Conservation (phyloP, 805 yeast species). For the Candida railenensis region DNA sequence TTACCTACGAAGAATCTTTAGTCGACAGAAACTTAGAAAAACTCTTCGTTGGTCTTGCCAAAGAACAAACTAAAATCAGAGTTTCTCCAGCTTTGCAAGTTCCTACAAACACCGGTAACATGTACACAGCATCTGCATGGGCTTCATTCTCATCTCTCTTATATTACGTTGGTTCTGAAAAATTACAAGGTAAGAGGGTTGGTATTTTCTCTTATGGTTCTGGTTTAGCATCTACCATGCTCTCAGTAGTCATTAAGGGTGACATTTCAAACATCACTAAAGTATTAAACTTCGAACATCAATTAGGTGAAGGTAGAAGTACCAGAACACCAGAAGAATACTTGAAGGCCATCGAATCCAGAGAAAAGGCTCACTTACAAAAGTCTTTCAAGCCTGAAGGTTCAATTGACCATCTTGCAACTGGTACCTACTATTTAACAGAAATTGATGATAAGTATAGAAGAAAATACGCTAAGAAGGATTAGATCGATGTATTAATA, state of each 20-base stretch:
- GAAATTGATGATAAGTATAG: conserved; percentile 85
- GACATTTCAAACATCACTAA: conserved; percentile 70
- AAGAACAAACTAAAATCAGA: conserved; percentile 63
- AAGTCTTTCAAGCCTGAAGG: conserved; percentile 81
- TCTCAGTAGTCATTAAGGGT: conserved; percentile 75
- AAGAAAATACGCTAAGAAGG: conserved; percentile 74
- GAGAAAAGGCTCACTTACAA: conserved; percentile 88
- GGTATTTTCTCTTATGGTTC: conserved; percentile 97
- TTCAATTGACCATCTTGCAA: conserved; percentile 62
- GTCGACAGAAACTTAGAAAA: conserved; percentile 82
- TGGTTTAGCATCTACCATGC: conserved; percentile 91
- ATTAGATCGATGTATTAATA: conserved; percentile 28
- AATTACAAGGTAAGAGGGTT: conserved; percentile 78
- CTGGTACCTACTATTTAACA: conserved; percentile 82
- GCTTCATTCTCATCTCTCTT: conserved; percentile 82
- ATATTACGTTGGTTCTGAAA: conserved; percentile 69
- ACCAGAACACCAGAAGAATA: conserved; percentile 75
- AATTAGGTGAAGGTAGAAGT: conserved; percentile 62
- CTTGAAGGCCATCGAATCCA: conserved; percentile 74
- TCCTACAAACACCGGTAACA: conserved; percentile 97
- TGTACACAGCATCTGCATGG: conserved; percentile 94
- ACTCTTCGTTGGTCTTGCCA: conserved; percentile 74
- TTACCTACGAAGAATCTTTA: conserved; percentile 75
- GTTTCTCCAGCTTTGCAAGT: conserved; percentile 79
- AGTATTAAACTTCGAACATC: conserved; percentile 64